Evolutionary conservation across 2,329 filamentous ascomycete species (phyloP), one percentile per base, ranked within the genome.

Genomic region (Fusarium duplospermum): DNA sequence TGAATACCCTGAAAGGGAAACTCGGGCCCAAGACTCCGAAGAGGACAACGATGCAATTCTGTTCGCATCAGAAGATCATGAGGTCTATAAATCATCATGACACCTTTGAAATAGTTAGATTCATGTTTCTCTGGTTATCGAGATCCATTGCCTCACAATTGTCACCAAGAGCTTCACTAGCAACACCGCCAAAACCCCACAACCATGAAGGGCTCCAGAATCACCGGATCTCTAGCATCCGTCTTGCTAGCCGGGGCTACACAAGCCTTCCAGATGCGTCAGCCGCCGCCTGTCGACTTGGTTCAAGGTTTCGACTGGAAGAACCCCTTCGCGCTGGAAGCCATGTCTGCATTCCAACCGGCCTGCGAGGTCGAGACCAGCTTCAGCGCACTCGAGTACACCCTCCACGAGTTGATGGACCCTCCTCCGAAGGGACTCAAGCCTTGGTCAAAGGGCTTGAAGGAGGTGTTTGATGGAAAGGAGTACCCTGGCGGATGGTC

Each of bases 401-500:
- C 83, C 47, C 84, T 87, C 35, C 82, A 86, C 70, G 83, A 87
- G 73, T 80, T 87, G 33, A 80, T 80, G 63, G 76, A 81, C 22
- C 69, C 78, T 10, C 78, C 80, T 9, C 86, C 86, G 6, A 61
- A 69, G 3, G 86, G 86, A 14, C 79, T 87, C 9, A 77, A 78
- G 62, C 81, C 81, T 4, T 87, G 82, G 80, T 79, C 77, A 42
- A 78, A 81, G 7, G 84, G 82, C 1, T 81, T 87, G 45, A 85
- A 84, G 74, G 75, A 76, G 16, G 76, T 84, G 47, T 87, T 87
- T 71, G 66, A 77, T 9, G 79, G 80, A 6, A 81, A 83, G 35
- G 79, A 84, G 59, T 87, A 89, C 77, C 87, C 88, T 0, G 88
- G 88, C 27, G 84, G 83, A 45, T 89, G 88, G 88, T 82, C 83